Percentiles rank a stretch among this genome's conserved stretches.
phyloP scores from a whole-genome alignment of 805 yeast species.

The Candida endomychidarum region DNA sequence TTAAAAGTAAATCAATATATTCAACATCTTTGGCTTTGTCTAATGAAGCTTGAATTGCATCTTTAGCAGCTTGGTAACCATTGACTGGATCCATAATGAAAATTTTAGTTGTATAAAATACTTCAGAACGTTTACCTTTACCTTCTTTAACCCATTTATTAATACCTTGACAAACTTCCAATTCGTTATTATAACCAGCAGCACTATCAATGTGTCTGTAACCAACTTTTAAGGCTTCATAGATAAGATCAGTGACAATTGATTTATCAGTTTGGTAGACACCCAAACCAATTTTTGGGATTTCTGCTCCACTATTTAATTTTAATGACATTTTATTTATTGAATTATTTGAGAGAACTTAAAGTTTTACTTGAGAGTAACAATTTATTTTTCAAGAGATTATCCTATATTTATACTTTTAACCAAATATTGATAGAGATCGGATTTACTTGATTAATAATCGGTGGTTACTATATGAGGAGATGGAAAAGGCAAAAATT shows the following conservation, averaged over 20 bases:
- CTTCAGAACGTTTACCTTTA: constrained; percentile 20
- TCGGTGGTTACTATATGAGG: no score
- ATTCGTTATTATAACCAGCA: constrained; percentile 62
- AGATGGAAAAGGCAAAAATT: no score
- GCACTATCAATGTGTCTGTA: constrained; percentile 80
- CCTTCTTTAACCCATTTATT: constrained; percentile 45
- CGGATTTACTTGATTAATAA: no score
- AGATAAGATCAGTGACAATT: constrained; percentile 1
- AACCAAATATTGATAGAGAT: no score
- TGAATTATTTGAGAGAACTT: no score
- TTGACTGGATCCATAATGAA: constrained; percentile 21
- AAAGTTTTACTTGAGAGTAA: no score
- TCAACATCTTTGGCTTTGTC: constrained; percentile 32
- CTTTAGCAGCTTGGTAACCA: constrained; percentile 38
- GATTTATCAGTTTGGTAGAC: constrained; percentile 12
- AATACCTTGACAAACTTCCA: constrained; percentile 52
- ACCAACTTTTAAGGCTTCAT: constrained; percentile 58
- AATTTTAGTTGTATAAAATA: constrained; percentile 40
- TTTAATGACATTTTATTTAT: no score
- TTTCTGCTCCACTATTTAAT: no score
- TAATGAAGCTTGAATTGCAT: constrained; percentile 28
- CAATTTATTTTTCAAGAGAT: no score
- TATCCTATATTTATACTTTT: no score
- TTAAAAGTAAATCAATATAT: constrained; percentile 40
- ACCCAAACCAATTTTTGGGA: constrained; percentile 6